phyloP scores from a whole-genome alignment of 768 basidiomycete genomes.

The Lentinula lateritia region DNA sequence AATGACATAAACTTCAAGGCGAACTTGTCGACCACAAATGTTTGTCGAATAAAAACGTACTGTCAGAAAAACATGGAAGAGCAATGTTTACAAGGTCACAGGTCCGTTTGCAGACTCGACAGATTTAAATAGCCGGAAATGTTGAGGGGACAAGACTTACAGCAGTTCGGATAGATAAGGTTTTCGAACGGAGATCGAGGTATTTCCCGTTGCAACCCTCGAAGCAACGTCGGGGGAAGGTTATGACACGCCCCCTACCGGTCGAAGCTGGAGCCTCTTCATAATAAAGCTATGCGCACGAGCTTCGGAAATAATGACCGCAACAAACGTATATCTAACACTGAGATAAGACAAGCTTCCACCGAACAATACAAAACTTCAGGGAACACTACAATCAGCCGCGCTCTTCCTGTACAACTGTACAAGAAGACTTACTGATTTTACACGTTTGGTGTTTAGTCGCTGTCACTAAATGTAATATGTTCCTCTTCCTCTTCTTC shows the following conservation, averaged over 20 bases:
- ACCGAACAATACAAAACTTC: no score
- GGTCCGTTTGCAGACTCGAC: background rate
- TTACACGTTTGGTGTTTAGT: slow-evolving; percentile 31
- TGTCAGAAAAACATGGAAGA: background rate
- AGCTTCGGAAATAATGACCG: no score
- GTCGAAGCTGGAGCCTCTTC: no score
- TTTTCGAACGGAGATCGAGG: no score
- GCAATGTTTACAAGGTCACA: background rate
- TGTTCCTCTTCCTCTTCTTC: slow-evolving; percentile 62
- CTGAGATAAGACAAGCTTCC: background rate
- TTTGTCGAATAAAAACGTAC: background rate
- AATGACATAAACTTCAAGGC: background rate
- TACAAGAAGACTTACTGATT: background rate
- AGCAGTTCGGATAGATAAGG: background rate
- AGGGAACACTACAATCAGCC: background rate
- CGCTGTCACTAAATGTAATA: slow-evolving; percentile 83
- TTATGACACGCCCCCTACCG: no score
- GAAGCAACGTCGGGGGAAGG: no score
- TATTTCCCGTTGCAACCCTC: no score
- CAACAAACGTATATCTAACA: no score
- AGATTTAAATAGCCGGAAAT: background rate
- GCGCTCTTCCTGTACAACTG: background rate
- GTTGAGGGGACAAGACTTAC: background rate
- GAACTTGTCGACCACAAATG: background rate
- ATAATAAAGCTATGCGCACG: no score